phyloP scores from a whole-genome alignment of 257 asterid genomes.

The Nyctanthes arbortristis region DNA sequence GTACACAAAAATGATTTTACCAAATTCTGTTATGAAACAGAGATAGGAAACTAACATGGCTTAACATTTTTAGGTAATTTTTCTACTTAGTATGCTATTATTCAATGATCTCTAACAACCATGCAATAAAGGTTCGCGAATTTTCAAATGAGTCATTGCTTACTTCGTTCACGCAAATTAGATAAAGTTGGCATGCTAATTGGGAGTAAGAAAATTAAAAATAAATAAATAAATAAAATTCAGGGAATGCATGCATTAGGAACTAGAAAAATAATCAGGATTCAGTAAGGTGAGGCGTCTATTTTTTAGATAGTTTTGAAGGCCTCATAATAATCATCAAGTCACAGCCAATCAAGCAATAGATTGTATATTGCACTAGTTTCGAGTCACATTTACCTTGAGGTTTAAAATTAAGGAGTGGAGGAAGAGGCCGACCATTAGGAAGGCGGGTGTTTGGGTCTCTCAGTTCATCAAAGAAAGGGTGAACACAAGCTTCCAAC shows the following conservation, averaged over 20 bases:
- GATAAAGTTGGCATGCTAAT: not conserved
- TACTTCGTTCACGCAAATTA: not conserved
- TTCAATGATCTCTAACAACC: not conserved
- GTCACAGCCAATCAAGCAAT: not conserved
- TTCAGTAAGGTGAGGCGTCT: not conserved
- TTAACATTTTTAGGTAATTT: too few relatives aligned
- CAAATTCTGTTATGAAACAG: too few relatives aligned
- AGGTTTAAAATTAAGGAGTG: conserved; percentile 73
- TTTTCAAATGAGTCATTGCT: not conserved
- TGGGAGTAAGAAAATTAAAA: not conserved
- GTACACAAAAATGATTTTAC: too few relatives aligned
- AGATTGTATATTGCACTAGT: not conserved
- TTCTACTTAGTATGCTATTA: too few relatives aligned
- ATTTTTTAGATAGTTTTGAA: not conserved
- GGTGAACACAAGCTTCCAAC: conserved; percentile 98
- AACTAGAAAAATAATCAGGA: not conserved
- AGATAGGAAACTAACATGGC: too few relatives aligned
- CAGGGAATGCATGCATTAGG: not conserved
- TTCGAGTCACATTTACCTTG: conserved; percentile 54
- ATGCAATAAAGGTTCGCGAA: not conserved
- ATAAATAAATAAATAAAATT: too few relatives aligned
- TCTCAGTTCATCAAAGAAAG: conserved; percentile 80
- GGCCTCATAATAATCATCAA: not conserved
- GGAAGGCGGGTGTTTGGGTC: conserved; percentile 72
- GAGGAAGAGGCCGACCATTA: conserved; percentile 73